Conservation (phyloP, 768 basidiomycete genomes). For the Fomitopsis serialis region DNA sequence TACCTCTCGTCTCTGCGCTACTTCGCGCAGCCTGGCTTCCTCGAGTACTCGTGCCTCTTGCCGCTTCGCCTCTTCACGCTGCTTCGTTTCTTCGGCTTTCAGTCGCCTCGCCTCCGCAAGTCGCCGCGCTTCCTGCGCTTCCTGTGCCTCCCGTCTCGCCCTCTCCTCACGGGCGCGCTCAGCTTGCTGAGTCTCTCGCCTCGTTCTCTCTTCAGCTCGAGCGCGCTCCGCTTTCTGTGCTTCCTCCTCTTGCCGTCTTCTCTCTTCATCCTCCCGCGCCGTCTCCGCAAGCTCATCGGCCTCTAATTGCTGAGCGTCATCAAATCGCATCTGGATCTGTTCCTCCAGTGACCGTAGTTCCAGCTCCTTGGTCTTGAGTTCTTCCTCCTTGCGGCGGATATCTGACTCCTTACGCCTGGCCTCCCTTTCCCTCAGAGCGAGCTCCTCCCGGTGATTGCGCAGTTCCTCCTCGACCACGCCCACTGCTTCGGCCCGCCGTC, state of each 20-base stretch:
- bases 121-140: constrained; percentile 5
- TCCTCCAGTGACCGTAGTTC: constrained; percentile 4
- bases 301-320: no score
- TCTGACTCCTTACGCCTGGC: constrained; percentile 26
- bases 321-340: constrained; percentile 6
- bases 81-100: constrained; percentile 8
- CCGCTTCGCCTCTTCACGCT: constrained; percentile 5
- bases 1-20: constrained; percentile 7
- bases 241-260: constrained; percentile 19
- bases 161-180: no score
- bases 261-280: constrained; percentile 32
- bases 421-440: constrained; percentile 16
- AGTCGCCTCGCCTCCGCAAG: constrained; percentile 11
- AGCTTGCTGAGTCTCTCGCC: no score
- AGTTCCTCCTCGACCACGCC: constrained; percentile 9
- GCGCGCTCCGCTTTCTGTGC: constrained; percentile 5
- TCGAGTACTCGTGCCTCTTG: constrained; percentile 23
- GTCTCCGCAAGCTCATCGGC: constrained; percentile 20
- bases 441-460: no score
- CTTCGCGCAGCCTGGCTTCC: constrained; percentile 9
- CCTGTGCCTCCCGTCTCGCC: no score
- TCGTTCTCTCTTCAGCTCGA: constrained; percentile 1
- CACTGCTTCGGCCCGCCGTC: constrained; percentile 15
- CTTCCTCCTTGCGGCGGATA: constrained; percentile 29
- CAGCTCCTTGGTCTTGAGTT: constrained; percentile 24